Evolutionary conservation across 495 filamentous ascomycete genomes (phyloP).

Genomic region (Penicillium turbatum): DNA sequence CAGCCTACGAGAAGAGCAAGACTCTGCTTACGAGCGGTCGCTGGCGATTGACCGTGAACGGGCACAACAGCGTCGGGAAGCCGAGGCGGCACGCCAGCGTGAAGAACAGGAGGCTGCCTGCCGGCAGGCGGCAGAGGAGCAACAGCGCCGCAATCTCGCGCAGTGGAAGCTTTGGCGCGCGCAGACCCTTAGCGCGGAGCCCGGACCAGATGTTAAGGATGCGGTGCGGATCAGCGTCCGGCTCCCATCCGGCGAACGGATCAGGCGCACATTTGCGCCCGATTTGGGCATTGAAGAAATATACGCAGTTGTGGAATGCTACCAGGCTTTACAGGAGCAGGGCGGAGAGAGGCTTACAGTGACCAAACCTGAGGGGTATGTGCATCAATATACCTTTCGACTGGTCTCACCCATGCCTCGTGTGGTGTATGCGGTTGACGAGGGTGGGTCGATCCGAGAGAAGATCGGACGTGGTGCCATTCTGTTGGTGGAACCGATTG

Average conservation of each 20-base stretch:
- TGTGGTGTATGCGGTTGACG: conserved; percentile 64
- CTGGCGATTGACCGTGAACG: conserved; percentile 84
- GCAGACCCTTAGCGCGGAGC: conserved; percentile 61
- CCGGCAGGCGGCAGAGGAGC: conserved; percentile 59
- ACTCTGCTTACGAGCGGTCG: conserved; percentile 87
- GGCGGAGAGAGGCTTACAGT: conserved; percentile 24
- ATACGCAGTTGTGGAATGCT: conserved; percentile 95
- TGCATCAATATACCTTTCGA: conserved; percentile 74
- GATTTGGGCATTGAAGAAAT: conserved; percentile 74
- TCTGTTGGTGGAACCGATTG: conserved; percentile 73
- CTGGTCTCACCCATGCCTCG: conserved; percentile 81
- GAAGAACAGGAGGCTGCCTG: conserved; percentile 60
- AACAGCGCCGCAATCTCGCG: conserved; percentile 50
- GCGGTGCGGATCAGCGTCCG: conserved; percentile 78
- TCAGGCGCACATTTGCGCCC: conserved; percentile 67
- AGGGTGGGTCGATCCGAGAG: conserved; percentile 58
- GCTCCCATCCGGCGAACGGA: conserved; percentile 64
- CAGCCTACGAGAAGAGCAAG: conserved; percentile 75
- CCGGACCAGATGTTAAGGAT: conserved; percentile 57
- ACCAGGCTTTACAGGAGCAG: conserved; percentile 54
- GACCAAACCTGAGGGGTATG: conserved; percentile 59
- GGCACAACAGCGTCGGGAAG: conserved; percentile 66
- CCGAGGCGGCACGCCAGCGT: conserved; percentile 61
- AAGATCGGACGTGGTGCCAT: conserved; percentile 81
- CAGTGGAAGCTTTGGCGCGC: conserved; percentile 84